Base-by-base conservation (phyloP, 176 grass and related monocot species). In the Rhynchospora breviuscula region DNA sequence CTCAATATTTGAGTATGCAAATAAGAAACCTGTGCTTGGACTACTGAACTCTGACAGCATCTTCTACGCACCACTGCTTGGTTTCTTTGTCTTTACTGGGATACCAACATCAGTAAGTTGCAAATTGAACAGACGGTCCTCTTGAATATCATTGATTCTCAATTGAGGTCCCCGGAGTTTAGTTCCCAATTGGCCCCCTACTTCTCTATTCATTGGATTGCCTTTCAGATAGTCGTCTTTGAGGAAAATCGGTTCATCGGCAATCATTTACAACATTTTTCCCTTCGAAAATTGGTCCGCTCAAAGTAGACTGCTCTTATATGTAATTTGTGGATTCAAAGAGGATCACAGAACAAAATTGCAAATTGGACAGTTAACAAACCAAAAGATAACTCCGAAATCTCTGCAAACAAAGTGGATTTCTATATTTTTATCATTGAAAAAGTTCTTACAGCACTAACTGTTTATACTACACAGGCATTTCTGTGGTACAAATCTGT, bases 21-120 rank as follows among this genome's bases (percentile, higher is more conserved):
- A 95, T 83, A 84, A 91, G 67, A 89, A 83, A 79, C 84, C 95
- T 40, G 89, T 98, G 62, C 95, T 98, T 88, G 95, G 95, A 18
- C 33, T 93, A 23, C 13, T 98, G 61, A 85, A 83, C 72, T 49
- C 92, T 53, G 95, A 98, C 84, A 95, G 90, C 81, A 81, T 87
- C 5, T 89, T 98, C 17, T 98, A 98, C 64, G 89, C 87, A 33
- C 95, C 92, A 10, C 67, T 98, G 74, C 92, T 98, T 3, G 95
- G 95, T 13, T 98, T 98, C 90, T 98, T 98, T 83, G 95, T 84
- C 83, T 91, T 95, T 79, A 91, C 95, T 80, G 95, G 95, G 40
- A 90, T 98, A 78, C 92, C 95, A 2, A 93, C 89, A 33, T 95
- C 95, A 76, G 95, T 98, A 88, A 89, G 35, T 40, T 40, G 40